Evolutionary conservation across 495 filamentous ascomycete genomes (phyloP).

Genomic region (Tuber magnatum): DNA sequence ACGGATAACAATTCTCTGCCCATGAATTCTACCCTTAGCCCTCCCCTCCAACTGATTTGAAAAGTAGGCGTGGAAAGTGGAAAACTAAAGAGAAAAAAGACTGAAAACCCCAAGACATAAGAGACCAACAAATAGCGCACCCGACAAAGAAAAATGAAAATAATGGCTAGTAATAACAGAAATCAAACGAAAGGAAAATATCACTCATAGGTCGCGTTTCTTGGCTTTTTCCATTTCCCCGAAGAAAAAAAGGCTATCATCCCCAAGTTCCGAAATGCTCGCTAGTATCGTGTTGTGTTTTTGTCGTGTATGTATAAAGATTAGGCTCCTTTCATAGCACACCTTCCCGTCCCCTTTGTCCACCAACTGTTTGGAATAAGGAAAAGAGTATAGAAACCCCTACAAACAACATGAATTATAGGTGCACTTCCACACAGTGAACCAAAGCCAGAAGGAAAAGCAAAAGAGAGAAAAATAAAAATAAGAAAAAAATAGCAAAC

Average conservation of each 20-base stretch:
- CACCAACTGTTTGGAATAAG: constrained; percentile 6
- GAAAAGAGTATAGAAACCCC: constrained; percentile 9
- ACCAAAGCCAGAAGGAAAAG: constrained; percentile 15
- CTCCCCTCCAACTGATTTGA: background rate
- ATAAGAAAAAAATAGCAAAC: constrained; percentile 34
- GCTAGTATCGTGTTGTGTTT: constrained; percentile 21
- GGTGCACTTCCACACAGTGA: constrained; percentile 6
- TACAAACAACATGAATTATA: constrained; percentile 4
- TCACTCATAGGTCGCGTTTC: constrained; percentile 10
- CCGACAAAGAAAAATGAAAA: constrained; percentile 18
- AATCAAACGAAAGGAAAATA: constrained; percentile 22
- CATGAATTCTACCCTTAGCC: background rate
- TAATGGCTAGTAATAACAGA: constrained; percentile 16
- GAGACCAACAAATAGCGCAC: constrained; percentile 25
- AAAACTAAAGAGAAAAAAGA: constrained; percentile 11
- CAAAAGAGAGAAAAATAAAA: constrained; percentile 14
- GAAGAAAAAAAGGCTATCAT: constrained; percentile 1
- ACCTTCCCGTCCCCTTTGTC: background rate
- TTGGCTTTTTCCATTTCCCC: constrained; percentile 11
- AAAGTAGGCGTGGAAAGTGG: background rate
- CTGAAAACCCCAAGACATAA: constrained; percentile 20
- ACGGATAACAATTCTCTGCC: background rate
- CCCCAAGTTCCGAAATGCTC: constrained; percentile 14
- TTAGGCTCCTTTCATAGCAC: constrained; percentile 13
- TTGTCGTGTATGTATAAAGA: constrained; percentile 18